Evolutionary conservation across 192 early-diverging fungal genomes (phyloP).

Genomic region (Coemansia sp.): DNA sequence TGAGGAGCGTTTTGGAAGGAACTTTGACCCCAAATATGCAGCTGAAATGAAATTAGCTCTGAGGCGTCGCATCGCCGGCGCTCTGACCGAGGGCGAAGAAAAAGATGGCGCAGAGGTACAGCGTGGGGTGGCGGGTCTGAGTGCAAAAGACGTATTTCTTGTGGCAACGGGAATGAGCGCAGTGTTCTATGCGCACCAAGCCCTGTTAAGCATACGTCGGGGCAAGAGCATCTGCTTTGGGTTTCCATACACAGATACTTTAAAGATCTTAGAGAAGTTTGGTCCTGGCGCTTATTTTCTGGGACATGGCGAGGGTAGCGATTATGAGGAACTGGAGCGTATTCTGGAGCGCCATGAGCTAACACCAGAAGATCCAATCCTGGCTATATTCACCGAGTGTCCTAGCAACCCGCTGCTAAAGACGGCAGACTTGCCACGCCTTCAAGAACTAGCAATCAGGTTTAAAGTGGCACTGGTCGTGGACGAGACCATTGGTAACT

Average conservation of each 20-base stretch:
- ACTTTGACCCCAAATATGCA: conserved; percentile 68
- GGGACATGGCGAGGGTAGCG: conserved; percentile 75
- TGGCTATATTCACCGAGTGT: conserved; percentile 89
- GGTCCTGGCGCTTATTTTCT: conserved; percentile 85
- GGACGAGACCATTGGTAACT: conserved; percentile 95
- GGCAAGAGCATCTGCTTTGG: conserved; percentile 88
- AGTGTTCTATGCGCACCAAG: conserved; percentile 82
- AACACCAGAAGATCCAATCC: conserved; percentile 58
- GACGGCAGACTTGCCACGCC: conserved; percentile 71
- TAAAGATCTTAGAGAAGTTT: conserved; percentile 96
- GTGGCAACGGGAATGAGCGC: conserved; percentile 92
- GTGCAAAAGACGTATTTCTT: conserved; percentile 81
- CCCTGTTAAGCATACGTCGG: conserved; percentile 54
- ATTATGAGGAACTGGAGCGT: conserved; percentile 71
- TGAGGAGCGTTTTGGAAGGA: conserved; percentile 94
- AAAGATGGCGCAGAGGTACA: conserved; percentile 44
- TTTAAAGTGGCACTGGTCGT: conserved; percentile 80
- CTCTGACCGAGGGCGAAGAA: conserved; percentile 53
- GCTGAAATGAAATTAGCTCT: conserved; percentile 72
- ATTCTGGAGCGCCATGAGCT: conserved; percentile 52
- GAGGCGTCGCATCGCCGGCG: conserved; percentile 82
- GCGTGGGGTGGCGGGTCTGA: conserved; percentile 58
- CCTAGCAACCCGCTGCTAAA: conserved; percentile 92
- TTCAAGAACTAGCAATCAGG: conserved; percentile 72
- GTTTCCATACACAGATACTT: conserved; percentile 94